Percentiles rank a stretch among this genome's conserved stretches.
Evolutionary conservation across 1,139 yeast genomes (phyloP).

Genomic region (Debaryomyces coudertii): DNA sequence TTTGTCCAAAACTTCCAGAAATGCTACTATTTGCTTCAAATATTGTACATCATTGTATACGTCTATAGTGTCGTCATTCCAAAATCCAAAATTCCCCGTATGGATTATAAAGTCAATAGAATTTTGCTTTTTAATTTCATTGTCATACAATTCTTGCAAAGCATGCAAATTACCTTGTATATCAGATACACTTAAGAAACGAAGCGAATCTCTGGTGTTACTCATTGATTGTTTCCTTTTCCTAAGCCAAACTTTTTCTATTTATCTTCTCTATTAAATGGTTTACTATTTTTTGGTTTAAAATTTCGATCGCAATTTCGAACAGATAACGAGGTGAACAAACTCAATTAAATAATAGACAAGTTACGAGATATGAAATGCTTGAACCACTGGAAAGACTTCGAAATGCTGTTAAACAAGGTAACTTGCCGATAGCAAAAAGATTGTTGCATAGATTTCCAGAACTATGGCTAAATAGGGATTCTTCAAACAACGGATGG

Average conservation of each 20-base stretch:
- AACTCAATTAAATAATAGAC: neutral
- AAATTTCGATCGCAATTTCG: slow-evolving; percentile 9
- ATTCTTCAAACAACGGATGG: slow-evolving; percentile 78
- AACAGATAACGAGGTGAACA: neutral
- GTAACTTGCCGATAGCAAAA: slow-evolving; percentile 72
- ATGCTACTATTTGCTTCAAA: slow-evolving; percentile 67
- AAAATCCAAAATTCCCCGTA: slow-evolving; percentile 81
- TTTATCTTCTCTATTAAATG: neutral
- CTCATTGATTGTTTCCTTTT: slow-evolving; percentile 4
- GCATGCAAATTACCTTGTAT: slow-evolving; percentile 38
- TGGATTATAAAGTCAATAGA: slow-evolving; percentile 53
- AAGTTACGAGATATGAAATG: slow-evolving; percentile 28
- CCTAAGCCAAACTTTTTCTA: neutral
- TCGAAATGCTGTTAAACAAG: slow-evolving; percentile 72
- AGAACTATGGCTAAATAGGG: slow-evolving; percentile 72
- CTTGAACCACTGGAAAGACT: slow-evolving; percentile 70
- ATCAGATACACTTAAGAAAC: slow-evolving; percentile 35
- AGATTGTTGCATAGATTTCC: slow-evolving; percentile 76
- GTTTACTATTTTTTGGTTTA: neutral
- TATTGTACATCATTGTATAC: slow-evolving; percentile 56
- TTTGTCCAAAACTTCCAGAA: slow-evolving; percentile 61
- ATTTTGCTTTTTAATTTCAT: slow-evolving; percentile 16
- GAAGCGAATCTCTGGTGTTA: slow-evolving; percentile 9
- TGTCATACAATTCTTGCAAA: slow-evolving; percentile 21
- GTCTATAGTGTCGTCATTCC: slow-evolving; percentile 59